Percentiles rank a stretch among this genome's conserved stretches.
Evolutionary conservation across 108 stramenopile genomes (phyloP).

Genomic region (Pseudonitzschia multistriata): DNA sequence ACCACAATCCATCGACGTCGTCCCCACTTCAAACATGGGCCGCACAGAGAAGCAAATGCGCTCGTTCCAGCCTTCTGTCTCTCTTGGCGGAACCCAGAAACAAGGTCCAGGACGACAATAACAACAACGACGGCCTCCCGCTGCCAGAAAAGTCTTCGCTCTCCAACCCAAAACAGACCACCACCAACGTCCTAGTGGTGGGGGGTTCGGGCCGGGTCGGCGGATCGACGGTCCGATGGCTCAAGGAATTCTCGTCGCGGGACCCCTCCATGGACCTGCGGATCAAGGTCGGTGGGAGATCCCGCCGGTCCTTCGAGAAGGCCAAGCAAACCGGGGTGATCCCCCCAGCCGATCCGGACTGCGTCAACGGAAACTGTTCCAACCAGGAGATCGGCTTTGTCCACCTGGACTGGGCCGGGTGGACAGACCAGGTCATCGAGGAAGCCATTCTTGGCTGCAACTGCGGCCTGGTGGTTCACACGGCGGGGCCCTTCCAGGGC

Average conservation of each 20-base stretch:
- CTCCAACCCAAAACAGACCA: neutral
- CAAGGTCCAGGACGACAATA: too few species aligned
- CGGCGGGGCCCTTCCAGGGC: constrained; percentile 87
- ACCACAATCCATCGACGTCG: too few species aligned
- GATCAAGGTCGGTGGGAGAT: neutral
- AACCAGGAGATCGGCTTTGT: constrained; percentile 34
- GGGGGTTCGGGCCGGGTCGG: constrained; percentile 85
- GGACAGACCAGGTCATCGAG: constrained; percentile 35
- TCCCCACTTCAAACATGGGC: too few species aligned
- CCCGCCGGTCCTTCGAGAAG: neutral
- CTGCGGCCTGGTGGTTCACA: constrained; percentile 66
- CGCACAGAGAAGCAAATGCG: too few species aligned
- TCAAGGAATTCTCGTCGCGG: constrained; percentile 11
- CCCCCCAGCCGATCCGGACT: constrained; percentile 31
- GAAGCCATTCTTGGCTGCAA: constrained; percentile 16
- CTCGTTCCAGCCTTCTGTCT: too few species aligned
- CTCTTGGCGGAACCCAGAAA: too few species aligned
- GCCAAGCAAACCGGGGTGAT: constrained; percentile 30
- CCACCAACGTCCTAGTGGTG: constrained; percentile 54
- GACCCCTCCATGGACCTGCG: neutral
- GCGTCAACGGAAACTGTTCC: constrained; percentile 41
- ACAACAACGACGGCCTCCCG: too few species aligned
- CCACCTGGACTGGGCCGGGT: neutral
- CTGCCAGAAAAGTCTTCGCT: too few species aligned
- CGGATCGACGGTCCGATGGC: constrained; percentile 60